Conservation (phyloP, 2,329 filamentous ascomycete species). For the Macroventuria anomochaeta region DNA sequence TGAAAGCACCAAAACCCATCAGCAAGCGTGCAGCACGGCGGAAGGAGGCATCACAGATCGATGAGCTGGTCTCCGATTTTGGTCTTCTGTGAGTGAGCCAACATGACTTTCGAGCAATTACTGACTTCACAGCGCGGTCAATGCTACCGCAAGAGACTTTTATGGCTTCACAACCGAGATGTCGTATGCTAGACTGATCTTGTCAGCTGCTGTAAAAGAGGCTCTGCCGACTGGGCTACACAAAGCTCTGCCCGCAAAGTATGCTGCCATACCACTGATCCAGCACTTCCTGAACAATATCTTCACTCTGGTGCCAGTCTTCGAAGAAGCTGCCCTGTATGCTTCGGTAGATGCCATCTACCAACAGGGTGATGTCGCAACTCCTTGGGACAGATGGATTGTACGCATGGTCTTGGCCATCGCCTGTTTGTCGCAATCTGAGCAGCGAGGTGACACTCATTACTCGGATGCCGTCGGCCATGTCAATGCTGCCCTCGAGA, state of each 20-base stretch:
- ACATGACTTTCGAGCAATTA: neutral
- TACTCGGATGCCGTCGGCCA: conserved; percentile 67
- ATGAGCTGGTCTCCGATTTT: conserved; percentile 92
- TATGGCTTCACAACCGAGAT: conserved; percentile 87
- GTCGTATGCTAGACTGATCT: conserved; percentile 87
- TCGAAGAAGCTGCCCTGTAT: conserved; percentile 79
- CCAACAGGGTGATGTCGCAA: conserved; percentile 67
- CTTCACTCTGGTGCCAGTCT: conserved; percentile 80
- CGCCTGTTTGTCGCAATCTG: conserved; percentile 75
- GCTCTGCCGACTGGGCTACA: conserved; percentile 66
- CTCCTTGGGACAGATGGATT: conserved; percentile 78
- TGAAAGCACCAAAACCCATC: conserved; percentile 40
- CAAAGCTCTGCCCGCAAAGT: conserved; percentile 72
- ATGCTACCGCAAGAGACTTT: conserved; percentile 92
- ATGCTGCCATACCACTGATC: conserved; percentile 71
- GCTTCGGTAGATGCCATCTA: conserved; percentile 83
- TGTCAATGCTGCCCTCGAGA: conserved; percentile 71
- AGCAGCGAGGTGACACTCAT: conserved; percentile 67
- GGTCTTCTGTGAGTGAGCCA: conserved; percentile 73
- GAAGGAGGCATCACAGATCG: conserved; percentile 83
- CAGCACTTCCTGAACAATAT: conserved; percentile 87
- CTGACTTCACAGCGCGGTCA: conserved; percentile 72
- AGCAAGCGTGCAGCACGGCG: conserved; percentile 55
- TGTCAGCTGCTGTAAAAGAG: conserved; percentile 81
- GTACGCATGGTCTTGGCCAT: conserved; percentile 91